Evolutionary conservation across 345 rosid genomes (phyloP).

Genomic region (Eucalyptus globulus): DNA sequence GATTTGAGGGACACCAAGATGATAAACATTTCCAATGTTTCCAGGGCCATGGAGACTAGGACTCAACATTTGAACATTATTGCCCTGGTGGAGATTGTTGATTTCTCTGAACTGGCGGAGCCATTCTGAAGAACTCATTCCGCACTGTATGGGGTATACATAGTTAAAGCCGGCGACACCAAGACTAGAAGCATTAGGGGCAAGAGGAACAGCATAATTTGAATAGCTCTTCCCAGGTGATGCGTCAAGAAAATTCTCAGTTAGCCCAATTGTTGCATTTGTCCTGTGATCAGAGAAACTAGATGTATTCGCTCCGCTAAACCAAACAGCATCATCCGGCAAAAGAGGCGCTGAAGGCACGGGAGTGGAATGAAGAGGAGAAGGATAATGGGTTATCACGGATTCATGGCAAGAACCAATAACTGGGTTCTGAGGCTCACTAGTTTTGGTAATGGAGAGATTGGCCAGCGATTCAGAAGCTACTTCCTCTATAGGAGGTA

Average conservation of each 20-base stretch:
- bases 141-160: conserved; percentile 28
- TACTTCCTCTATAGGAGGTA: conserved; percentile 48
- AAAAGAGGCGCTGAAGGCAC: conserved; percentile 83
- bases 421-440: not conserved
- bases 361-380: conserved; percentile 45
- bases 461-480: conserved; percentile 35
- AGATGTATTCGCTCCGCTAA: conserved; percentile 9
- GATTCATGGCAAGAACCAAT: conserved; percentile 5
- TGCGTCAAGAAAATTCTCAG: conserved; percentile 15
- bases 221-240: conserved; percentile 14
- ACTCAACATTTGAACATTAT: conserved; percentile 3
- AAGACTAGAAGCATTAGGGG: conserved; percentile 8
- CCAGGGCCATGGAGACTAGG: conserved; percentile 16
- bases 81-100: conserved; percentile 26
- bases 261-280: not conserved
- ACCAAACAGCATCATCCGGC: conserved; percentile 72
- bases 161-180: conserved; percentile 18
- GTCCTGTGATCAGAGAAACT: not conserved
- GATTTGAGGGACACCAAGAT: conserved; percentile 15
- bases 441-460: conserved; percentile 28
- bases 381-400: conserved; percentile 1
- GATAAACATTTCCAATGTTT: conserved; percentile 14
- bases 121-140: conserved; percentile 88
- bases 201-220: conserved; percentile 13
- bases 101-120: conserved; percentile 83